phyloP scores from a whole-genome alignment of 768 basidiomycete species.

The Leccinellum luteum region DNA sequence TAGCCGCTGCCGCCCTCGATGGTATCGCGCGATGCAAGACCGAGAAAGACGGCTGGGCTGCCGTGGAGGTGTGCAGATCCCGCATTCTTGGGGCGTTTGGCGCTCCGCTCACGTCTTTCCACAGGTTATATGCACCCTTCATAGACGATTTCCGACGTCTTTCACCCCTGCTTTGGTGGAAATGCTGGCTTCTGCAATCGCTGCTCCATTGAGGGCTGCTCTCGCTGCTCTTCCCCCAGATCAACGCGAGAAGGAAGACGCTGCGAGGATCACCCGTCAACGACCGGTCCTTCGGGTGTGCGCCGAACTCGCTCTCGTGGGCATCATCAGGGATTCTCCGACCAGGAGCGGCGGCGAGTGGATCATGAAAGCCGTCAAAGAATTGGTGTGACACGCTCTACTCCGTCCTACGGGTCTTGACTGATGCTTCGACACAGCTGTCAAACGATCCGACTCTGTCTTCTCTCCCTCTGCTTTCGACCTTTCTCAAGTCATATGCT shows the following conservation, averaged over 20 bases:
- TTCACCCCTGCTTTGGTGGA: constrained; percentile 75
- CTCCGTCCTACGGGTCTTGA: constrained; percentile 11
- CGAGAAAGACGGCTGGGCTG: constrained; percentile 88
- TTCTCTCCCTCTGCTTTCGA: constrained; percentile 86
- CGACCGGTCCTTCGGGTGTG: constrained; percentile 84
- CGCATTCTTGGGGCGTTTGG: neutral
- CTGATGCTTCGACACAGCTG: constrained; percentile 47
- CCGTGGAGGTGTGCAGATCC: constrained; percentile 71
- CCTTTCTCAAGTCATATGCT: constrained; percentile 91
- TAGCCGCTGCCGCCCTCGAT: constrained; percentile 82
- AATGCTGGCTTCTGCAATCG: constrained; percentile 54
- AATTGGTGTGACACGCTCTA: constrained; percentile 57
- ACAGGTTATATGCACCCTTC: constrained; percentile 85
- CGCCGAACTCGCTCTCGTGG: constrained; percentile 87
- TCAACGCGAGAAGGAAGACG: constrained; percentile 92
- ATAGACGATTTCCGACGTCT: constrained; percentile 77
- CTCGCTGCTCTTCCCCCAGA: constrained; percentile 62
- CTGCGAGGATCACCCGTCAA: constrained; percentile 72
- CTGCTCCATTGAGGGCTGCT: constrained; percentile 55
- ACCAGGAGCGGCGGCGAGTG: constrained; percentile 77
- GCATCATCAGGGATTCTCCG: constrained; percentile 72
- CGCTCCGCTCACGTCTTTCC: constrained; percentile 2
- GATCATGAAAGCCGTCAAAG: constrained; percentile 84
- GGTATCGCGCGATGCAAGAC: constrained; percentile 86
- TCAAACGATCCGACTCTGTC: constrained; percentile 84